phyloP scores from a whole-genome alignment of 129 eudicot genomes.

The Mikania micrantha region DNA sequence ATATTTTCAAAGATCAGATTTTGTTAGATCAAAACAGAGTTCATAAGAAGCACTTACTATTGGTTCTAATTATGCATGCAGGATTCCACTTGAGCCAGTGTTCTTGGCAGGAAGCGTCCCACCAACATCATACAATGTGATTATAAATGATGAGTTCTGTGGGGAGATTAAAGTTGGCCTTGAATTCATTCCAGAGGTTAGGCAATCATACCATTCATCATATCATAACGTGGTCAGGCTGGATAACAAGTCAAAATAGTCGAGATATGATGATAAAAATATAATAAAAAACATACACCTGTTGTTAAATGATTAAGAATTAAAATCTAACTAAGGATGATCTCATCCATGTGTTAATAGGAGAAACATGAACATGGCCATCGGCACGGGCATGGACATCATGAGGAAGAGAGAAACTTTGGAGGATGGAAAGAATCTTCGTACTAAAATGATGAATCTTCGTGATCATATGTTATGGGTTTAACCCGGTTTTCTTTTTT shows the following conservation, averaged over 20 bases:
- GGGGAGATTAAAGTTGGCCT: constrained; percentile 77
- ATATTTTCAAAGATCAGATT: not conserved
- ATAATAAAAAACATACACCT: too few species aligned
- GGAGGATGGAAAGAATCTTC: constrained; percentile 84
- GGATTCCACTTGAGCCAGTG: constrained; percentile 56
- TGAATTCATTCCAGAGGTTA: constrained; percentile 68
- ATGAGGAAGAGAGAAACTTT: constrained; percentile 29
- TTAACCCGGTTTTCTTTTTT: not conserved
- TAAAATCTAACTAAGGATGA: not conserved
- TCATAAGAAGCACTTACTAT: not conserved
- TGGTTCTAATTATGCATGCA: constrained; percentile 20
- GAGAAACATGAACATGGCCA: constrained; percentile 26
- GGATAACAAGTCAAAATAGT: not conserved
- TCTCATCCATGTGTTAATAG: constrained; percentile 17
- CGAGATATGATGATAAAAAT: too few species aligned
- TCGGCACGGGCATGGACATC: constrained; percentile 2
- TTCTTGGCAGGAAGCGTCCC: constrained; percentile 57
- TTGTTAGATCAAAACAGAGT: not conserved
- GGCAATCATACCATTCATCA: too few species aligned
- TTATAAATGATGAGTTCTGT: constrained; percentile 51
- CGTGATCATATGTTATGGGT: not conserved
- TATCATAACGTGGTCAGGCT: not conserved
- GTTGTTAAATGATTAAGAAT: too few species aligned
- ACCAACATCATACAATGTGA: constrained; percentile 63
- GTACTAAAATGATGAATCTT: constrained; percentile 20